A percentile compares a stretch with the other conserved stretches of the same genome.
These are phyloP conservation scores for Heracleum sosnowskyi DNA, from an alignment of 129 eudicot genomes.

Conservation along the genomic window DNA sequence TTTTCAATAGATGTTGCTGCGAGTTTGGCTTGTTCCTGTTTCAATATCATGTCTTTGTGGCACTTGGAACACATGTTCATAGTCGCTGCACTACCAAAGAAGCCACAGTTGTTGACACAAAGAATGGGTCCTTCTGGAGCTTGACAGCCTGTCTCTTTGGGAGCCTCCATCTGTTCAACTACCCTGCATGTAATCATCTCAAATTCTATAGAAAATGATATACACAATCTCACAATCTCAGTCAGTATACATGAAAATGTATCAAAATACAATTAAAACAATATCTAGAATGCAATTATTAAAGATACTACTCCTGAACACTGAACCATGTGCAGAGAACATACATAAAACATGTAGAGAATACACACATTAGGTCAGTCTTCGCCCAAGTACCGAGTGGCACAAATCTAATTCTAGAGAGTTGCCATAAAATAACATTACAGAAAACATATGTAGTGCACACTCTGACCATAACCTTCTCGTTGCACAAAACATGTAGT, in stretches of 20 bases:
- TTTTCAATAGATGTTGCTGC: constrained; percentile 65
- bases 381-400: background rate
- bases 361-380: no score
- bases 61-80: constrained; percentile 22
- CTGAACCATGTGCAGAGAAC: background rate
- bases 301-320: background rate
- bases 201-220: background rate
- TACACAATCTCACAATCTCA: background rate
- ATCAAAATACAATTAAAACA: background rate
- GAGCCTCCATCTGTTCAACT: constrained; percentile 14
- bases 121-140: constrained; percentile 20
- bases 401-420: background rate
- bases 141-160: constrained; percentile 17
- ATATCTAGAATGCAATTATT: background rate
- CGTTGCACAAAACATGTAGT: background rate
- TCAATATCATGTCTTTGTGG: constrained; percentile 19
- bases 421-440: background rate
- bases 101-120: constrained; percentile 20
- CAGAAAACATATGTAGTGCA: background rate
- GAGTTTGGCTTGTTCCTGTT: constrained; percentile 44
- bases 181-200: background rate
- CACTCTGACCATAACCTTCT: background rate
- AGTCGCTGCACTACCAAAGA: constrained; percentile 18
- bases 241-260: no score
- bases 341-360: no score